phyloP scores from a whole-genome alignment of 257 asterid species.

The Jacaranda mimosifolia region DNA sequence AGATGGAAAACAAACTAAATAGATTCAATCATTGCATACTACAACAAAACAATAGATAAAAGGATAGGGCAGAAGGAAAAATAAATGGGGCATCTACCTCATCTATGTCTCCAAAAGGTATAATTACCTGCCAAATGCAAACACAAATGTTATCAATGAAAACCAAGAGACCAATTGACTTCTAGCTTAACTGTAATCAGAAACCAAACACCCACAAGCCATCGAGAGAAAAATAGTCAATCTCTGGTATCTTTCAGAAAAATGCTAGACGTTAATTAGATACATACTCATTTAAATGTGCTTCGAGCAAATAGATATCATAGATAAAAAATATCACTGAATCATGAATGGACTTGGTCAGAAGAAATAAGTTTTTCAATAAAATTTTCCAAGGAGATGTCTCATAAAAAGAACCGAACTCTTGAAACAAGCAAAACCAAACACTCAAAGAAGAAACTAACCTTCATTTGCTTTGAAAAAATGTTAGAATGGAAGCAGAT shows the following conservation, averaged over 20 bases:
- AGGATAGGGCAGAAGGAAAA: slow-evolving; percentile 17
- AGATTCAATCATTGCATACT: slow-evolving; percentile 35
- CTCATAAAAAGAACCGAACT: slow-evolving; percentile 25
- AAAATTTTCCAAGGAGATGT: slow-evolving; percentile 25
- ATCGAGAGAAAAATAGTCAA: slow-evolving; percentile 3
- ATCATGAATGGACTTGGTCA: slow-evolving; percentile 20
- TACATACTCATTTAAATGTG: slow-evolving; percentile 13
- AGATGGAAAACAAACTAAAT: slow-evolving; percentile 37
- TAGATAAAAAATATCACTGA: not conserved
- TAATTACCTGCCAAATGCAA: slow-evolving; percentile 70
- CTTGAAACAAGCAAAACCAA: slow-evolving; percentile 46
- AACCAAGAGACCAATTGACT: slow-evolving; percentile 1
- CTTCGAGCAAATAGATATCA: slow-evolving; percentile 9
- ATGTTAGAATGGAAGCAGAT: slow-evolving; percentile 98
- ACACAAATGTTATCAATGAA: slow-evolving; percentile 40
- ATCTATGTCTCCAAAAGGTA: slow-evolving; percentile 95
- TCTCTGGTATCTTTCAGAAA: not conserved
- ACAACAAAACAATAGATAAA: slow-evolving; percentile 15
- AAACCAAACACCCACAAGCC: slow-evolving; percentile 28
- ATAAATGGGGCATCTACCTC: slow-evolving; percentile 65
- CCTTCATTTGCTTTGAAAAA: slow-evolving; percentile 99
- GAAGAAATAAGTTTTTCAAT: slow-evolving; percentile 25
- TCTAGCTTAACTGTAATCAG: slow-evolving; percentile 9
- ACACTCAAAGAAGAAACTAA: slow-evolving; percentile 50
- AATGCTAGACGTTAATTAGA: slow-evolving; percentile 17